These are phyloP conservation scores for Tuber borchii DNA, from an alignment of 495 filamentous ascomycete genomes.

Conservation along the genomic window DNA sequence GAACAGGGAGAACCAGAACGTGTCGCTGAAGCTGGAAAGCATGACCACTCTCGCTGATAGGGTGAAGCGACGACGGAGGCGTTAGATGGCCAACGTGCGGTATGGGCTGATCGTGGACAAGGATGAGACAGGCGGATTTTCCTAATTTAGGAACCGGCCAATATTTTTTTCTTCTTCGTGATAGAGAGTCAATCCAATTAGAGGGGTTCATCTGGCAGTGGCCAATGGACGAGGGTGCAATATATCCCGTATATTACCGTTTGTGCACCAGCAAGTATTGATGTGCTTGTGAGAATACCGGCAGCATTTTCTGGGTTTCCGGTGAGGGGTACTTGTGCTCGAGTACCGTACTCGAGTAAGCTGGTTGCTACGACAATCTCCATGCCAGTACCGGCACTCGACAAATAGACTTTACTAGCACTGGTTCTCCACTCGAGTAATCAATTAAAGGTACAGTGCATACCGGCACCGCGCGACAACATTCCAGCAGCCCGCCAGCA, in stretches of 20 bases:
- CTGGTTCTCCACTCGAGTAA: too few species aligned
- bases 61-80: constrained; percentile 33
- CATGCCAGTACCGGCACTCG: too few species aligned
- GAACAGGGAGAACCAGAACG: constrained; percentile 2
- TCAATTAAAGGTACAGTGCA: too few species aligned
- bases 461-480: too few species aligned
- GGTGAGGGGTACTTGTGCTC: not conserved
- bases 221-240: not conserved
- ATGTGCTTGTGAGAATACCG: not conserved
- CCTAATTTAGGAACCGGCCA: constrained; percentile 1
- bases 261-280: not conserved
- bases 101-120: not conserved
- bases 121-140: not conserved
- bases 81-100: constrained; percentile 3
- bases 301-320: not conserved
- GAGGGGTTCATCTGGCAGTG: not conserved
- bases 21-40: constrained; percentile 1
- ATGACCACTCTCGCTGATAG: constrained; percentile 33
- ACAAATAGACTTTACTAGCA: too few species aligned
- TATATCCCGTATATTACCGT: not conserved
- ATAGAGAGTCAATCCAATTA: not conserved
- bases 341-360: too few species aligned
- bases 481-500: too few species aligned
- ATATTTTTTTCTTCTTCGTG: not conserved
- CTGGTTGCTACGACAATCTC: not conserved